Evolutionary conservation across 2,329 filamentous ascomycete species (phyloP).

Genomic region (Trichoderma aggressivum): DNA sequence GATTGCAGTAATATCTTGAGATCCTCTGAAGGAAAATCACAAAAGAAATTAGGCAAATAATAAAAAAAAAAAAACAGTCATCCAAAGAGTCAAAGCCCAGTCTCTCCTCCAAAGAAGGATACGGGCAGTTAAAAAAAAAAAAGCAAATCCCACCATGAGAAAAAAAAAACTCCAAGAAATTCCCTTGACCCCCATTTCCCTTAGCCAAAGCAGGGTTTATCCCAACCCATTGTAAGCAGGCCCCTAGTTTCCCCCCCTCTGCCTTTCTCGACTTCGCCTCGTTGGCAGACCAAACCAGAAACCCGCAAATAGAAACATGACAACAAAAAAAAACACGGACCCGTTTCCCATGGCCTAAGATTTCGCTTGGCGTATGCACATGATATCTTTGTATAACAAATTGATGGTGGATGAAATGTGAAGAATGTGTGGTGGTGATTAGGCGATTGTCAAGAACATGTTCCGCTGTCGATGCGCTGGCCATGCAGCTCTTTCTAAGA

Average conservation of each 20-base stretch:
- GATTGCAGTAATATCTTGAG: neutral
- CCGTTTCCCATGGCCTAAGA: neutral
- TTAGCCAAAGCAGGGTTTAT: neutral
- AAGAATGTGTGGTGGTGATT: neutral
- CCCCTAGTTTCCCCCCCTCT: neutral
- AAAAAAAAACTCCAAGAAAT: constrained; percentile 8
- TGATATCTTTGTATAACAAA: constrained; percentile 17
- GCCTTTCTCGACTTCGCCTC: constrained; percentile 10
- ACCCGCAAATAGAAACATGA: constrained; percentile 14
- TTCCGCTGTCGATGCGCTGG: constrained; percentile 8
- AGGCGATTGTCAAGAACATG: constrained; percentile 7
- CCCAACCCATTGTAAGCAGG: constrained; percentile 10
- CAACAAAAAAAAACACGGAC: constrained; percentile 5
- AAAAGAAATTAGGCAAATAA: constrained; percentile 1
- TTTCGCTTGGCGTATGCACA: constrained; percentile 16
- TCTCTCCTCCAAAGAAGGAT: neutral
- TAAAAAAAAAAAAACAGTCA: neutral
- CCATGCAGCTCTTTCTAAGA: constrained; percentile 9
- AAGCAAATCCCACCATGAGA: neutral
- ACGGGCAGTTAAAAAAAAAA: neutral
- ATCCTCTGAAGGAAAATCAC: neutral
- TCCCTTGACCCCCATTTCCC: neutral
- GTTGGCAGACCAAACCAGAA: constrained; percentile 2
- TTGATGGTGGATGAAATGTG: neutral
- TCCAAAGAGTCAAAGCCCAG: neutral